Percentiles rank a stretch among this genome's conserved stretches.
phyloP scores from a whole-genome alignment of 345 rosid species.

The Linum tenue region DNA sequence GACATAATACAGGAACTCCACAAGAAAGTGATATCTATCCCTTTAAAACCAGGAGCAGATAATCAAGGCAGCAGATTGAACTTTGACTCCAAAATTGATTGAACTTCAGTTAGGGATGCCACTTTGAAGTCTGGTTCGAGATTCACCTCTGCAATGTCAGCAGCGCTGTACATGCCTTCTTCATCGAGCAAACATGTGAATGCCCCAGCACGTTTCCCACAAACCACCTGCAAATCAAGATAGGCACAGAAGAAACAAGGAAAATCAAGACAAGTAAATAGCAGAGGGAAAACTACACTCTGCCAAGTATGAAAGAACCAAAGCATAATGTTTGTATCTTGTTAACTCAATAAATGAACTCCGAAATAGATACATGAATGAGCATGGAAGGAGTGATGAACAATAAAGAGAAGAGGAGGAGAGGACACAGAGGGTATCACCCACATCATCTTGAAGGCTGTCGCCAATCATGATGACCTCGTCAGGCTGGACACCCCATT shows the following conservation, averaged over 20 bases:
- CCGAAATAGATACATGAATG: background rate
- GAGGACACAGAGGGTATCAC: conserved; percentile 11
- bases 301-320: background rate
- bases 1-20: too few species aligned
- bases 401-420: background rate
- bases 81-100: conserved; percentile 48
- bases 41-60: background rate
- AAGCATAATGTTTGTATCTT: background rate
- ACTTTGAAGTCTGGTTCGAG: conserved; percentile 70
- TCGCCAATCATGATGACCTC: conserved; percentile 97
- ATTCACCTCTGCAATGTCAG: conserved; percentile 41
- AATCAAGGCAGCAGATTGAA: conserved; percentile 52
- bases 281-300: background rate
- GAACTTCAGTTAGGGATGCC: conserved; percentile 51
- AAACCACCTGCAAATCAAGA: conserved; percentile 46
- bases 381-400: background rate
- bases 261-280: background rate
- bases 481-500: conserved; percentile 65
- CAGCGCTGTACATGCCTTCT: conserved; percentile 46
- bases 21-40: too few species aligned
- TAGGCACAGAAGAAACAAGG: conserved; percentile 1
- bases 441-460: conserved; percentile 93
- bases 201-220: conserved; percentile 88
- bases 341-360: background rate
- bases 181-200: conserved; percentile 87